A percentile compares a stretch with the other conserved stretches of the same genome.
phyloP scores from a whole-genome alignment of 2,329 filamentous ascomycete genomes.

The Emergomyces pasteurianus region DNA sequence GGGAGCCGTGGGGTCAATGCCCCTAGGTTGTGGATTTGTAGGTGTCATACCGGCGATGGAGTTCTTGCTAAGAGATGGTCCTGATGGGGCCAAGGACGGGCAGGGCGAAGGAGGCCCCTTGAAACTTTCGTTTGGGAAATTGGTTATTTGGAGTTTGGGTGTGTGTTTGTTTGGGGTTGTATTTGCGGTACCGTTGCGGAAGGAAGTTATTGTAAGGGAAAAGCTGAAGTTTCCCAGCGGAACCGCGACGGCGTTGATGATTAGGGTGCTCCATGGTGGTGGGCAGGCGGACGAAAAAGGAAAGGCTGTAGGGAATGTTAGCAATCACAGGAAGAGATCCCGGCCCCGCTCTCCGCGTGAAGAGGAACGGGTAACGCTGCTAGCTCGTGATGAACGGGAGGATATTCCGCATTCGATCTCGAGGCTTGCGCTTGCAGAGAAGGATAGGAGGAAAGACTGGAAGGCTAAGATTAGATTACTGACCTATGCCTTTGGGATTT shows the following conservation, averaged over 20 bases:
- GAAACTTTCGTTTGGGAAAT: slow-evolving; percentile 57
- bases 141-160: slow-evolving; percentile 83
- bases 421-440: slow-evolving; percentile 21
- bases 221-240: slow-evolving; percentile 89
- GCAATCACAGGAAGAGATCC: slow-evolving; percentile 8
- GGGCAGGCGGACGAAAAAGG: slow-evolving; percentile 31
- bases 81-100: slow-evolving; percentile 59
- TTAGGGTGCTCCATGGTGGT: slow-evolving; percentile 71
- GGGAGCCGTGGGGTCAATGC: slow-evolving; percentile 92
- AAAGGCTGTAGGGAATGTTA: slow-evolving; percentile 11
- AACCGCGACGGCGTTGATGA: slow-evolving; percentile 88
- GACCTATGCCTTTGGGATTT: slow-evolving; percentile 47
- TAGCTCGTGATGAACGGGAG: slow-evolving; percentile 23
- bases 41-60: slow-evolving; percentile 89
- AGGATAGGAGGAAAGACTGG: slow-evolving; percentile 42
- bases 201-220: slow-evolving; percentile 86
- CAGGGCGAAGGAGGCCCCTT: slow-evolving; percentile 69
- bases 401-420: slow-evolving; percentile 39
- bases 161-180: slow-evolving; percentile 95
- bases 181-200: slow-evolving; percentile 82
- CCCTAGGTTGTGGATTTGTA: slow-evolving; percentile 87
- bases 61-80: slow-evolving; percentile 64
- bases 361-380: slow-evolving; percentile 20
- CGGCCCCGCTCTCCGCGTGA: slow-evolving; percentile 12
- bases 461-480: slow-evolving; percentile 49